Evolutionary conservation across 2,329 filamentous ascomycete genomes (phyloP).

Genomic region (Talaromyces islandicus): DNA sequence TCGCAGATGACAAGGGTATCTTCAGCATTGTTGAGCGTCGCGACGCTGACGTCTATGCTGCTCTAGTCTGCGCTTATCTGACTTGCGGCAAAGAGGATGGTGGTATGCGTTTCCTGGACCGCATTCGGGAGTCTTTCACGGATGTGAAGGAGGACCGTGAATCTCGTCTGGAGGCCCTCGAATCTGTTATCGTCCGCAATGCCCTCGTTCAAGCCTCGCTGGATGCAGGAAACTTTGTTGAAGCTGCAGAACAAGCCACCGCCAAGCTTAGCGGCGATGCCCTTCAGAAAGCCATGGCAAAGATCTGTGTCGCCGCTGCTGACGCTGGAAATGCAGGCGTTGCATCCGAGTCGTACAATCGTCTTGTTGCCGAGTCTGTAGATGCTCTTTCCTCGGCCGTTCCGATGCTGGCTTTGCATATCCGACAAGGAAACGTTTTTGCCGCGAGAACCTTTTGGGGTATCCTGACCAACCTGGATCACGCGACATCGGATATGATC

Average conservation of each 20-base stretch:
- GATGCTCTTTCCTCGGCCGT: constrained; percentile 57
- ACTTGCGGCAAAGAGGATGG: constrained; percentile 73
- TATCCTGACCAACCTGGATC: constrained; percentile 55
- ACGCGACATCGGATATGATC: constrained; percentile 61
- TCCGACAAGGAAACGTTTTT: constrained; percentile 73
- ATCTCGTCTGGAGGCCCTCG: constrained; percentile 58
- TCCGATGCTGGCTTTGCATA: constrained; percentile 78
- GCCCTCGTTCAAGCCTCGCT: constrained; percentile 77
- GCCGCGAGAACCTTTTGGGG: constrained; percentile 77
- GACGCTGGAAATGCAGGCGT: constrained; percentile 67
- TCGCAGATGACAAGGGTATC: constrained; percentile 71
- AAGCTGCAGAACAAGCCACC: constrained; percentile 71
- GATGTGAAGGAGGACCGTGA: constrained; percentile 44
- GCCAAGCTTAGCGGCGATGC: constrained; percentile 50
- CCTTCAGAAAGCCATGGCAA: constrained; percentile 60
- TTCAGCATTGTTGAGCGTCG: constrained; percentile 63
- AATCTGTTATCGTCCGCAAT: constrained; percentile 63
- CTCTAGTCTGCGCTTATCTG: constrained; percentile 86
- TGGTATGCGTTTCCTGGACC: constrained; percentile 78
- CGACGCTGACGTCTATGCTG: constrained; percentile 80
- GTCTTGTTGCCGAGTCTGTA: constrained; percentile 50
- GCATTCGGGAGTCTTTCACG: constrained; percentile 58
- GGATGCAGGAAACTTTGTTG: constrained; percentile 60
- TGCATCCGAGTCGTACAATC: constrained; percentile 61
- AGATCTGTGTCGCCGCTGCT: constrained; percentile 70